Evolutionary conservation across 2,329 filamentous ascomycete genomes (phyloP).

Genomic region (Phaeoacremonium minimum): DNA sequence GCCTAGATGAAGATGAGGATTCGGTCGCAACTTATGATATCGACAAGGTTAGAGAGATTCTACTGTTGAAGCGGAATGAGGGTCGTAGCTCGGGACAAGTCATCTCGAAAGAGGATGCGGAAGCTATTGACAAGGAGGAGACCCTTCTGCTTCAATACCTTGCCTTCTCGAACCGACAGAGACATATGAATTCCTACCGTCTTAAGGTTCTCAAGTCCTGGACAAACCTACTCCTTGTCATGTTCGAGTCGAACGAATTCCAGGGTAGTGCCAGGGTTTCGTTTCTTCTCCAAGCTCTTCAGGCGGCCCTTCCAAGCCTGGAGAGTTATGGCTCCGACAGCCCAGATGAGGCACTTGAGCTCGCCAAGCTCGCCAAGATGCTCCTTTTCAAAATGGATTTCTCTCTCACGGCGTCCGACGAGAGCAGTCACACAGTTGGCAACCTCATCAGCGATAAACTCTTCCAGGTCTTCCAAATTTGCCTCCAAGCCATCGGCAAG

Average conservation of each 20-base stretch:
- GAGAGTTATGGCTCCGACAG: slow-evolving; percentile 71
- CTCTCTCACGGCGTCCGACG: slow-evolving; percentile 33
- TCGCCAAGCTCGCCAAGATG: slow-evolving; percentile 71
- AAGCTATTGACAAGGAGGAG: slow-evolving; percentile 53
- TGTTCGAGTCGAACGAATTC: slow-evolving; percentile 79
- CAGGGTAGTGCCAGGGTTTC: slow-evolving; percentile 66
- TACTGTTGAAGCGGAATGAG: slow-evolving; percentile 66
- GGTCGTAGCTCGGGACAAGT: slow-evolving; percentile 44
- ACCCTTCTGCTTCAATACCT: slow-evolving; percentile 57
- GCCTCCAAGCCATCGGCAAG: slow-evolving; percentile 72
- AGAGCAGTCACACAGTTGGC: slow-evolving; percentile 41
- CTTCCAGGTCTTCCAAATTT: slow-evolving; percentile 86
- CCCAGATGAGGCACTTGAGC: slow-evolving; percentile 65
- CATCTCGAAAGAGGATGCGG: slow-evolving; percentile 43
- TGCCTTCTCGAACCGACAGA: slow-evolving; percentile 58
- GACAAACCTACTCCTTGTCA: slow-evolving; percentile 78
- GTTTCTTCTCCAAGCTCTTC: slow-evolving; percentile 81
- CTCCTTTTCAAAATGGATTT: slow-evolving; percentile 70
- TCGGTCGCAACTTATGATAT: slow-evolving; percentile 61
- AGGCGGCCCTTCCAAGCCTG: slow-evolving; percentile 82
- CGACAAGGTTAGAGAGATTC: slow-evolving; percentile 66
- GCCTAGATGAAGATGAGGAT: slow-evolving; percentile 56
- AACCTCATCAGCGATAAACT: slow-evolving; percentile 85
- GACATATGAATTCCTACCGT: slow-evolving; percentile 51
- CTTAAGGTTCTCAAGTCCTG: slow-evolving; percentile 74